Conservation (phyloP, 1,284 basidiomycete species). For the Fomitopsis palustris region DNA sequence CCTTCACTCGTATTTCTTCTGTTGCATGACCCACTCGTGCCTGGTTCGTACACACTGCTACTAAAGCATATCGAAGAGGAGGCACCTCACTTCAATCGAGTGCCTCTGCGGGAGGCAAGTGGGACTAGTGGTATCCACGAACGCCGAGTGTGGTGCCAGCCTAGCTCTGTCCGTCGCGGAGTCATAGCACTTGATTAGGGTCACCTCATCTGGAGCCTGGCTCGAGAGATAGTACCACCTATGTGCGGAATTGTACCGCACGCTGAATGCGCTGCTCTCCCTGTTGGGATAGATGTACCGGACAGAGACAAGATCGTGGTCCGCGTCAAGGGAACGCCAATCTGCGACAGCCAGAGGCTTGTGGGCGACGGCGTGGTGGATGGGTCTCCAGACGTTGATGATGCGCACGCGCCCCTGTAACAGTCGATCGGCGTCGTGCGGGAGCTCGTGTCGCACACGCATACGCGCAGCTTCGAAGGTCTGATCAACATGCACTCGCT, state of each 20-base stretch:
- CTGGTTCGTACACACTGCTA: conserved; percentile 3
- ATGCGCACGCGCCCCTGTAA: conserved; percentile 51
- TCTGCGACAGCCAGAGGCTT: conserved; percentile 47
- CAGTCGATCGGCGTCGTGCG: conserved; percentile 41
- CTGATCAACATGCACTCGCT: conserved; percentile 55
- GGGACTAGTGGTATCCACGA: conserved; percentile 36
- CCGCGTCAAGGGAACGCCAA: conserved; percentile 34
- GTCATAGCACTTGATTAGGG: conserved; percentile 47
- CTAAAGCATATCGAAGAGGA: conserved; percentile 33
- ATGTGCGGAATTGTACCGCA: conserved; percentile 36
- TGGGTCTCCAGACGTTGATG: conserved; percentile 56
- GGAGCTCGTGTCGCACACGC: conserved; percentile 52
- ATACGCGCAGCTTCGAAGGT: conserved; percentile 43
- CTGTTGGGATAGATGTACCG: conserved; percentile 31
- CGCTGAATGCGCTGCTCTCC: conserved; percentile 35
- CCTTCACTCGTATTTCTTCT: too few species aligned
- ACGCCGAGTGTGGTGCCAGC: conserved; percentile 46
- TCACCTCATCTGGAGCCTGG: conserved; percentile 44
- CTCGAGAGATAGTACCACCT: conserved; percentile 45
- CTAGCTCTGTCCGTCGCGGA: conserved; percentile 36
- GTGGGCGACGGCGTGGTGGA: conserved; percentile 41
- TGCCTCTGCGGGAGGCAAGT: conserved; percentile 37
- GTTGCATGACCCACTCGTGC: too few species aligned
- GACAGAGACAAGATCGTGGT: conserved; percentile 32
- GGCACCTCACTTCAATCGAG: conserved; percentile 39